Evolutionary conservation across 2,329 filamentous ascomycete genomes (phyloP), one percentile per base, ranked within the genome.

Genomic region (Clarireedia hainanense): DNA sequence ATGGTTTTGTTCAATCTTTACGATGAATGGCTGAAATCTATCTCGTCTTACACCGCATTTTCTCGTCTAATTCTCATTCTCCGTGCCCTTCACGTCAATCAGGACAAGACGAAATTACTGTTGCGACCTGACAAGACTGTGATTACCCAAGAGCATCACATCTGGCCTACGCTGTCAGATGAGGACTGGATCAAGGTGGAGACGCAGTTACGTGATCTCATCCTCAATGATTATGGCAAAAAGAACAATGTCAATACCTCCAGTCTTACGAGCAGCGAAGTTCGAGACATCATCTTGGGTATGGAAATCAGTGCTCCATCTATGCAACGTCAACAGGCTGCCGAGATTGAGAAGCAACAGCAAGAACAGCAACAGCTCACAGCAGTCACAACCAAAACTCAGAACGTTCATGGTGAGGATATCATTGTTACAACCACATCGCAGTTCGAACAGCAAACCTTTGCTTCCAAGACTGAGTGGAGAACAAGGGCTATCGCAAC

Each of bases 131-230:
- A 99, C 76, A 97, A 96, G 84, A 96, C 86, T 1, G 91, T 99
- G 61, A 95, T 99, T 67, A 99, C 94, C 0, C 91, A 97, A 65
- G 91, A 97, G 68, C 94, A 99, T 74, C 94, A 99, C 71, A 99
- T 99, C 69, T 99, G 94, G 94, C 94, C 94, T 0, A 86, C 90
- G 0, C 76, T 99, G 55, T 86, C 89, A 0, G 94, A 99, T 62
- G 94, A 99, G 65, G 91, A 96, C 61, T 99, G 94, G 94, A 94
- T 99, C 74, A 96, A 96, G 81, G 90, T 99, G n/a, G 94, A 99
- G 78, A 91, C 91, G 47, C 89, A 95, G 69, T 77, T 99, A 43
- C 86, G 94, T 71, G 94, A 99, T 76, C 76, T 99, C 62, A 99
- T 99, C 66, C 71, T 99, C 64, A 96, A 97, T 64, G 94, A 99